phyloP scores from a whole-genome alignment of 1,139 yeast species.

The Protomyces gravidus region DNA sequence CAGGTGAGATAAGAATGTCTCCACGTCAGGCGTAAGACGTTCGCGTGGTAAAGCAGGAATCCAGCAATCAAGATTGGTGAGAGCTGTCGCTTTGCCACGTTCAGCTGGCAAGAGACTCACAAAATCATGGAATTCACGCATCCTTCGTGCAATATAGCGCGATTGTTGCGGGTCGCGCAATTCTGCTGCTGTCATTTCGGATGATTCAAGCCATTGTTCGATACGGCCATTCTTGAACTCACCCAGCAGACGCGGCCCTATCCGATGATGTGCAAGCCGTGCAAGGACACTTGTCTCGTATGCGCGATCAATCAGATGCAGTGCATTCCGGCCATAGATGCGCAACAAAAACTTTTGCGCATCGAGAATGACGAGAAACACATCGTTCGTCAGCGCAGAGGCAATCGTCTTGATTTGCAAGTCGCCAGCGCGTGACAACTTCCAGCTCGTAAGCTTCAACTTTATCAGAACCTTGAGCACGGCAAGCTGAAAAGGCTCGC shows the following conservation, averaged over 20 bases:
- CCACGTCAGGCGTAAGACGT: conserved; percentile 1
- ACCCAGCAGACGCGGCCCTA: conserved; percentile 86
- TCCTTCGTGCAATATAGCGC: conserved; percentile 86
- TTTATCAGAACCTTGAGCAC: conserved; percentile 19
- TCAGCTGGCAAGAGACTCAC: conserved; percentile 60
- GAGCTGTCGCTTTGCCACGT: conserved; percentile 54
- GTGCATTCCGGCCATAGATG: conserved; percentile 88
- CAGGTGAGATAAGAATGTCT: conserved; percentile 49
- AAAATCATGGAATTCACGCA: conserved; percentile 87
- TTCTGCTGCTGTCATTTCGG: conserved; percentile 66
- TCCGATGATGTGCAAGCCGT: conserved; percentile 67
- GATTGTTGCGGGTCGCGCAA: conserved; percentile 72
- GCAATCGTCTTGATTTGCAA: conserved; percentile 40
- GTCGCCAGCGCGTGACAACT: conserved; percentile 13
- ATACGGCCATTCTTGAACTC: conserved; percentile 86
- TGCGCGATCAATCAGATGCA: conserved; percentile 78
- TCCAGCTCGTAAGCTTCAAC: conserved; percentile 19
- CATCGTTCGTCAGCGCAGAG: conserved; percentile 84
- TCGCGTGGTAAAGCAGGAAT: conserved; percentile 44
- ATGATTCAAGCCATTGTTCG: conserved; percentile 81
- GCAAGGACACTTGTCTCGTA: conserved; percentile 68
- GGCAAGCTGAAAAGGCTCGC: conserved; percentile 18
- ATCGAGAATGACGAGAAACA: conserved; percentile 55
- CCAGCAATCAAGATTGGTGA: conserved; percentile 68
- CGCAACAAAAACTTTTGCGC: conserved; percentile 53